These are phyloP conservation scores for Tilletia indica DNA, from an alignment of 1,284 basidiomycete genomes.

Conservation along the genomic window DNA sequence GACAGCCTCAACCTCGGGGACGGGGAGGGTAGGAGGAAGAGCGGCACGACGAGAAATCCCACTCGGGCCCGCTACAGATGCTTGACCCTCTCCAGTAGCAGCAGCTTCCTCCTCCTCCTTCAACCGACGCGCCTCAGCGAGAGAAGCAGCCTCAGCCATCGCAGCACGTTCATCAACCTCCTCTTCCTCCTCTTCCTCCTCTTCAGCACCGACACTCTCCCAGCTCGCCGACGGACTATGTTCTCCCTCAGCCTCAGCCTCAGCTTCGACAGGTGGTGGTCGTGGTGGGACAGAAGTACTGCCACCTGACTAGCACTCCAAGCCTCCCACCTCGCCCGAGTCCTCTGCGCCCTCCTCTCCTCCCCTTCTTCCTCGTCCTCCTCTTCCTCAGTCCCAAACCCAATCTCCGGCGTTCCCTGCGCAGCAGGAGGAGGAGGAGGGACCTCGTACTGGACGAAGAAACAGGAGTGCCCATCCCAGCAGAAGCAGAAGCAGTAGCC, in stretches of 20 bases:
- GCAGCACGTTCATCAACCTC: not conserved
- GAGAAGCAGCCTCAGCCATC: not conserved
- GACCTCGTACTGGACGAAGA: not conserved
- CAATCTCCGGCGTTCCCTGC: not conserved
- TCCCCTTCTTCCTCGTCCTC: slow-evolving; percentile 5
- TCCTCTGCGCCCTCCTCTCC: slow-evolving; percentile 8
- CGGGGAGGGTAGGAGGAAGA: not conserved
- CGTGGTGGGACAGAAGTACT: not conserved
- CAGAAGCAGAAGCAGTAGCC: not conserved
- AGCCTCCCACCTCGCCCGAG: slow-evolving; percentile 11
- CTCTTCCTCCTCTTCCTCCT: not conserved
- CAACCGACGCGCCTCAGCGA: not conserved
- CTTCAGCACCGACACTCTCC: slow-evolving; percentile 1
- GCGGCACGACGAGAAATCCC: not conserved
- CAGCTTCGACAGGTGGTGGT: too few species aligned
- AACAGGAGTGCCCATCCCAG: not conserved
- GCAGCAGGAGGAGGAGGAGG: not conserved
- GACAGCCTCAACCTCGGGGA: too few species aligned
- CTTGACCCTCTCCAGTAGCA: too few species aligned
- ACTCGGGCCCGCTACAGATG: slow-evolving; percentile 5
- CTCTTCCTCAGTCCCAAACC: slow-evolving; percentile 3
- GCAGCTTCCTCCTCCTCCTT: slow-evolving; percentile 2
- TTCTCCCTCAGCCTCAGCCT: not conserved
- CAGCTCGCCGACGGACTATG: slow-evolving; percentile 10
- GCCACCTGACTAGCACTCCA: slow-evolving; percentile 12